These are phyloP conservation scores for Leccinum laetum DNA, from an alignment of 1,284 basidiomycete genomes.

Conservation along the genomic window DNA sequence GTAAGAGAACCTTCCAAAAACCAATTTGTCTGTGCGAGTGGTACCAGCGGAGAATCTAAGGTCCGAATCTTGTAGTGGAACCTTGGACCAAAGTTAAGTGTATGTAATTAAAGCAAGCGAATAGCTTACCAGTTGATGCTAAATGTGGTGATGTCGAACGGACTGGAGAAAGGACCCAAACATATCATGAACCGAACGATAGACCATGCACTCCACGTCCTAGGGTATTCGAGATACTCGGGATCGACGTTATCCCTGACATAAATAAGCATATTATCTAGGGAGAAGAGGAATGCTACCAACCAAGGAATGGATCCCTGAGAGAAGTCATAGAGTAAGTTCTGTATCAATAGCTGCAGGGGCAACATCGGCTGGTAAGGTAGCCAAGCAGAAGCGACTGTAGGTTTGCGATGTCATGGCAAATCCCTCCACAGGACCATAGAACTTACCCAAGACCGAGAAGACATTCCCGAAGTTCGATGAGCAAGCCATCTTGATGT, in stretches of 20 bases:
- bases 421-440: neutral
- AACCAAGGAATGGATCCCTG: constrained; percentile 34
- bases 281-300: constrained; percentile 1
- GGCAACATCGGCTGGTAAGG: constrained; percentile 32
- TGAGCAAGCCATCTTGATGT: constrained; percentile 35
- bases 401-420: constrained; percentile 4
- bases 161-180: constrained; percentile 32
- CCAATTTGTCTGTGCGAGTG: constrained; percentile 33
- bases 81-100: constrained; percentile 16
- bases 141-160: constrained; percentile 32
- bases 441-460: constrained; percentile 29
- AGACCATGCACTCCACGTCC: constrained; percentile 30
- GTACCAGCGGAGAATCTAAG: constrained; percentile 27
- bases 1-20: constrained; percentile 33
- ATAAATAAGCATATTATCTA: constrained; percentile 5
- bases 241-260: constrained; percentile 33
- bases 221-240: constrained; percentile 32
- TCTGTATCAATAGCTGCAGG: constrained; percentile 28
- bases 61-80: constrained; percentile 33
- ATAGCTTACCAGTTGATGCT: constrained; percentile 27
- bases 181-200: constrained; percentile 34
- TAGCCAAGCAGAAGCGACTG: constrained; percentile 33
- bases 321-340: constrained; percentile 32
- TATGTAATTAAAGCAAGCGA: neutral
- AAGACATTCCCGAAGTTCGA: constrained; percentile 35